Percentiles rank a stretch among this genome's conserved stretches.
These are phyloP conservation scores for Coniochaeta sp. DNA, from an alignment of 2,329 filamentous ascomycete species.

Conservation along the genomic window DNA sequence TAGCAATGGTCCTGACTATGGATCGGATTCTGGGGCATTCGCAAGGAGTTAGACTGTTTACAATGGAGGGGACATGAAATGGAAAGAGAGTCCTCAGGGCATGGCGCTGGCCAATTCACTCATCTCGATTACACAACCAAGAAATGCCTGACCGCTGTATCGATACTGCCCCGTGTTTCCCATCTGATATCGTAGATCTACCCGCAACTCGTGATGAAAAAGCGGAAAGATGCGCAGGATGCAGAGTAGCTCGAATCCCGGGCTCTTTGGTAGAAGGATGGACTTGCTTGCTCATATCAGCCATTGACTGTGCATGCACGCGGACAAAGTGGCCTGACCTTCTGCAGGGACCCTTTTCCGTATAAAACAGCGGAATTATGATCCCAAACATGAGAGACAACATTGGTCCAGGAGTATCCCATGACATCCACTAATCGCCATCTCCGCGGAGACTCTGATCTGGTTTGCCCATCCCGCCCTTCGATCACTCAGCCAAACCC, in stretches of 20 bases:
- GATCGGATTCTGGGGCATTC: background rate
- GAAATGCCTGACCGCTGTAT: background rate
- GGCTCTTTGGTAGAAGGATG: too few species aligned
- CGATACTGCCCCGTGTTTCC: too few species aligned
- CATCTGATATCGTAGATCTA: too few species aligned
- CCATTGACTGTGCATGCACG: background rate
- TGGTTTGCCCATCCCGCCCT: background rate
- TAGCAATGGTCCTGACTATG: background rate
- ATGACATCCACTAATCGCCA: background rate
- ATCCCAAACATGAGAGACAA: background rate
- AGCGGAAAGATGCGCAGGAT: too few species aligned
- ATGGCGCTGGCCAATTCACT: background rate
- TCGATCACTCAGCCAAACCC: background rate
- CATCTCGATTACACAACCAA: background rate
- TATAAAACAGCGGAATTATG: background rate
- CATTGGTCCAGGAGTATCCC: background rate
- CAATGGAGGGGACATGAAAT: background rate
- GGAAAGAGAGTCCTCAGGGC: background rate
- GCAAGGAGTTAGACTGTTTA: background rate
- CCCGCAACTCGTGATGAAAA: too few species aligned
- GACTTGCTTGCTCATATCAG: too few species aligned
- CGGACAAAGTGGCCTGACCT: background rate
- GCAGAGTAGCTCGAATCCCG: too few species aligned
- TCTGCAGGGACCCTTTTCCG: background rate
- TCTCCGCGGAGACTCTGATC: background rate